phyloP scores from a whole-genome alignment of 176 grass and related monocot species.

The Oryza glumipatula region DNA sequence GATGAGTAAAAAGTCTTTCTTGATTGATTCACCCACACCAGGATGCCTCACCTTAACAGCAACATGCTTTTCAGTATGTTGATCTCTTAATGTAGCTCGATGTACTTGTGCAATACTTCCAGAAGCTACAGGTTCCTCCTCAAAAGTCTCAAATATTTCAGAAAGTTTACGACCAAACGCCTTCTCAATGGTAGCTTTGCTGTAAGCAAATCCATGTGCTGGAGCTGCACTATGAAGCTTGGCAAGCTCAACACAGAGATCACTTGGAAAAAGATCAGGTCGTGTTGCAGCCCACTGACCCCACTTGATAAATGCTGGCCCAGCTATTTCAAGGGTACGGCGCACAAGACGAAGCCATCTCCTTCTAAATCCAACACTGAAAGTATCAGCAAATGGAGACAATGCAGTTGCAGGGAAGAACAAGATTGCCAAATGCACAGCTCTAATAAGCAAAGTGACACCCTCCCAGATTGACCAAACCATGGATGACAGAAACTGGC shows the following conservation, averaged over 20 bases:
- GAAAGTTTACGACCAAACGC: conserved; percentile 76
- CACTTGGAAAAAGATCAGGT: conserved; percentile 92
- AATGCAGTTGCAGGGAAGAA: conserved; percentile 77
- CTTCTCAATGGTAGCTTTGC: conserved; percentile 75
- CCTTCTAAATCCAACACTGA: conserved; percentile 69
- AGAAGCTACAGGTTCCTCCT: conserved; percentile 92
- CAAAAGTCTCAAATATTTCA: conserved; percentile 91
- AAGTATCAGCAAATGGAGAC: conserved; percentile 74
- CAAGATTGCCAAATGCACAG: conserved; percentile 63
- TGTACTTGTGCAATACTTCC: conserved; percentile 97
- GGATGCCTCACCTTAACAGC: conserved; percentile 98
- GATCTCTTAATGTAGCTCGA: conserved; percentile 72
- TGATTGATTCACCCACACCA: conserved; percentile 92
- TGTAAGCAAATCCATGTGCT: conserved; percentile 79
- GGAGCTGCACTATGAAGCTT: conserved; percentile 93
- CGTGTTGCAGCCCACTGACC: conserved; percentile 98
- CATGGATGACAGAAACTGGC: conserved; percentile 61
- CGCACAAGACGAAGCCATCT: conserved; percentile 77
- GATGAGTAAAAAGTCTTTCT: conserved; percentile 85
- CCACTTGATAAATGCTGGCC: conserved; percentile 98
- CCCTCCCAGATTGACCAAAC: conserved; percentile 66
- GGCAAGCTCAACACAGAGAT: conserved; percentile 88
- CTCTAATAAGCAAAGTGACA: conserved; percentile 66
- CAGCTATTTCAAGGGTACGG: conserved; percentile 76
- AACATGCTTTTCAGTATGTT: conserved; percentile 68